These are phyloP conservation scores for Celoporthe dispersa DNA, from an alignment of 2,329 filamentous ascomycete genomes.

Conservation along the genomic window DNA sequence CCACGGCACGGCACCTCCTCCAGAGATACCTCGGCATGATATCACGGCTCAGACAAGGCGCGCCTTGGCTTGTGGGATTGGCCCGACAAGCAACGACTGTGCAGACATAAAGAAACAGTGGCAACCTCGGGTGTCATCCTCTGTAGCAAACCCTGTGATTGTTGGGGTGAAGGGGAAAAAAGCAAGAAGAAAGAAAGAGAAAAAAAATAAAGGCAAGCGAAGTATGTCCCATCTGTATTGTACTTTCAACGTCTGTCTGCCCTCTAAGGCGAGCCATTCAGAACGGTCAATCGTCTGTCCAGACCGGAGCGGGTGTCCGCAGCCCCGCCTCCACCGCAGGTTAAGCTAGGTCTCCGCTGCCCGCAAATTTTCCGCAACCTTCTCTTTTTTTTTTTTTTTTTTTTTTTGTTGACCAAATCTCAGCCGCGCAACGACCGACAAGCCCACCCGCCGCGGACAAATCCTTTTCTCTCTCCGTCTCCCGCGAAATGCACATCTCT, in stretches of 20 bases:
- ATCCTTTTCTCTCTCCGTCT: background rate
- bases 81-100: background rate
- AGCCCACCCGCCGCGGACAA: background rate
- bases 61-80: background rate
- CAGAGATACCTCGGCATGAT: conserved; percentile 24
- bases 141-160: no score
- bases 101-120: background rate
- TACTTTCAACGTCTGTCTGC: no score
- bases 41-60: background rate
- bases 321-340: background rate
- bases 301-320: background rate
- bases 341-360: background rate
- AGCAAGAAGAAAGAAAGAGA: background rate
- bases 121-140: background rate
- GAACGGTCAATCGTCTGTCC: background rate
- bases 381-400: background rate
- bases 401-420: background rate
- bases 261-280: background rate
- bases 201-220: no score
- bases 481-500: background rate
- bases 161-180: no score
- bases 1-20: background rate
- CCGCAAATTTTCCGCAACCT: background rate
- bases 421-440: background rate
- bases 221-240: no score